Base-by-base conservation (phyloP, 169 alveolate genomes). In the Cryptosporidium viatorum region DNA sequence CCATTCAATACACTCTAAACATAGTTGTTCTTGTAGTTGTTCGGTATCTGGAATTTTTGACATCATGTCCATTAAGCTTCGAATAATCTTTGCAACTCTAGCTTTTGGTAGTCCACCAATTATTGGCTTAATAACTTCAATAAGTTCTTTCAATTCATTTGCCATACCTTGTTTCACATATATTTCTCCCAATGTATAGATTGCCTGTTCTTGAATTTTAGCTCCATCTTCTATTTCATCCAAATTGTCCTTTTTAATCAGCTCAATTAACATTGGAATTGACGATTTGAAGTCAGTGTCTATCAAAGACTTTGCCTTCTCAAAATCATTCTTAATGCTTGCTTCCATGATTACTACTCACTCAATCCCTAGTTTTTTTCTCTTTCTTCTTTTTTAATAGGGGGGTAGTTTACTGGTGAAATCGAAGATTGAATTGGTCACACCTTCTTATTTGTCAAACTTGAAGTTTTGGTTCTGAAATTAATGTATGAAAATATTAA, bases 1-100 rank as follows among this genome's bases (percentile, higher is more conserved):
- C 98, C 98, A 97, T 31, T 94, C 93, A n/a, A 97, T 95, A 71
- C 97, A 96, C 60, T 95, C 96, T 59, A 96, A 91, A 85, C 98
- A 97, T 41, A 97, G 92, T 55, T 95, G 95, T 71, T 94, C 93
- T 87, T 93, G 95, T 59, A 94, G 62, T n/a, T 85, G 93, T 68
- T 86, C 91, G 10, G 92, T 69, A 68, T 92, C 91, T 48, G 95
- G 96, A 21, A 94, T 86, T 23, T 86, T 87, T 6, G 96, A 91
- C 35, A 93, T 85, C 48, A 69, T 86, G 37, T 92, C 96, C 59
- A 94, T 91, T 8, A 94, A 70, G 21, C 74, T 62, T 69, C 92
- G 62, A 39, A 86, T 91, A 8, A 94, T 86, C 69, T 94, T 94
- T 33, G 96, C 96, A 2, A 94, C 92, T 62, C 94, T 80, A 1